These are phyloP conservation scores for Hyphopichia khmerensis DNA, from an alignment of 1,139 yeast genomes.

Conservation along the genomic window DNA sequence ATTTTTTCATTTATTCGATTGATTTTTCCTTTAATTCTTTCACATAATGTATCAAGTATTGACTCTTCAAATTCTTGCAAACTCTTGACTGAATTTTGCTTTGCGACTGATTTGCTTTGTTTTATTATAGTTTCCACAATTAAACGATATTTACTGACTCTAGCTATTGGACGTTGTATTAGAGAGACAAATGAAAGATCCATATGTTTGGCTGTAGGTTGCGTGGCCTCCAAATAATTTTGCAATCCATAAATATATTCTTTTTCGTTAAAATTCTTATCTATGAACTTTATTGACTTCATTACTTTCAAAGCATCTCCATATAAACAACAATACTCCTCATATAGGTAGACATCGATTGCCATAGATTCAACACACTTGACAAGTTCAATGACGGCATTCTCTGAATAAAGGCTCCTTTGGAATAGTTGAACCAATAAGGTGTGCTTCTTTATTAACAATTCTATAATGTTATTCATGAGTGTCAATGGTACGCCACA, in stretches of 20 bases:
- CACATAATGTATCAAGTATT: not conserved
- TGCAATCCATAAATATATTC: slow-evolving; percentile 34
- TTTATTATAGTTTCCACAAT: slow-evolving; percentile 42
- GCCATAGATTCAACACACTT: slow-evolving; percentile 5
- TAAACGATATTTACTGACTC: slow-evolving; percentile 52
- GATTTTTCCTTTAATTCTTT: slow-evolving; percentile 20
- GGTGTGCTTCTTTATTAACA: not conserved
- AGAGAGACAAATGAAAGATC: slow-evolving; percentile 52
- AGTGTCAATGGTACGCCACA: slow-evolving; percentile 1
- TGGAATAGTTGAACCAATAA: not conserved
- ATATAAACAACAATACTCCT: slow-evolving; percentile 42
- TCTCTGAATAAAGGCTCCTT: not conserved
- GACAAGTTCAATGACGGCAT: not conserved
- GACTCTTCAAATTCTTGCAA: too few relatives aligned
- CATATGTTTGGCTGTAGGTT: slow-evolving; percentile 26
- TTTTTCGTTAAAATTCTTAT: slow-evolving; percentile 5
- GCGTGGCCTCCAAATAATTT: slow-evolving; percentile 43
- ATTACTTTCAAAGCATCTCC: slow-evolving; percentile 38
- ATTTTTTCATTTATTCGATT: slow-evolving; percentile 25
- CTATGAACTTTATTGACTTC: slow-evolving; percentile 17
- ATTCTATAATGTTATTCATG: not conserved
- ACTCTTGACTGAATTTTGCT: too few relatives aligned
- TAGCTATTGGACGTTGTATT: slow-evolving; percentile 51
- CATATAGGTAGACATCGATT: slow-evolving; percentile 24
- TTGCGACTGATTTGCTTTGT: not conserved